These are phyloP conservation scores for Anthracocystis panici-leucophaei DNA, from an alignment of 1,284 basidiomycete species.

Conservation along the genomic window DNA sequence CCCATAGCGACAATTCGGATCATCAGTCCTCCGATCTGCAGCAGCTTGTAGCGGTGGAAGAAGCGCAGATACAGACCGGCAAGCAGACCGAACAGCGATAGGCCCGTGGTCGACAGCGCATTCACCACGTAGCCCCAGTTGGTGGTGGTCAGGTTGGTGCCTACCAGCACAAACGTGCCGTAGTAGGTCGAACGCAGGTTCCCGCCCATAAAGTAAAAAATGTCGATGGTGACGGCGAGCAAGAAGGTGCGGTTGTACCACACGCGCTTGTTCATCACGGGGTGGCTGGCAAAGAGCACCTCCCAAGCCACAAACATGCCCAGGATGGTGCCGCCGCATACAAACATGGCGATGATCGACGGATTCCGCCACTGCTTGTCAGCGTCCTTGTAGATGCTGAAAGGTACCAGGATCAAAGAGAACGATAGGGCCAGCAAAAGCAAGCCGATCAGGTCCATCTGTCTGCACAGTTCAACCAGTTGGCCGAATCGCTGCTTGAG, in stretches of 20 bases:
- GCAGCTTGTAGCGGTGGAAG: conserved; percentile 71
- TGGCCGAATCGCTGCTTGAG: conserved; percentile 27
- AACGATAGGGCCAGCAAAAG: conserved; percentile 43
- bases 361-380: conserved; percentile 69
- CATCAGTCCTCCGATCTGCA: conserved; percentile 42
- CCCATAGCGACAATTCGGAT: conserved; percentile 41
- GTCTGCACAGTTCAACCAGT: conserved; percentile 47
- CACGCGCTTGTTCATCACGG: conserved; percentile 70
- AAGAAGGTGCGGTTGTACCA: conserved; percentile 68
- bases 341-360: conserved; percentile 71
- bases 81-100: conserved; percentile 63
- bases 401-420: conserved; percentile 70
- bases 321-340: conserved; percentile 70
- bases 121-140: conserved; percentile 9
- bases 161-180: conserved; percentile 70
- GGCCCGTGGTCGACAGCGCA: conserved; percentile 9
- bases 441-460: conserved; percentile 70
- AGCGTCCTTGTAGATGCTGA: conserved; percentile 67
- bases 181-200: conserved; percentile 70
- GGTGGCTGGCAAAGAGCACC: conserved; percentile 67
- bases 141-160: conserved; percentile 51
- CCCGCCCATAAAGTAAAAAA: conserved; percentile 69
- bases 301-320: conserved; percentile 70
- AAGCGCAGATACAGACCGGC: conserved; percentile 71
- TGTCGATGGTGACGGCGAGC: conserved; percentile 68